Evolutionary conservation across 2,329 filamentous ascomycete species (phyloP).

Genomic region (Trichophyton simii): DNA sequence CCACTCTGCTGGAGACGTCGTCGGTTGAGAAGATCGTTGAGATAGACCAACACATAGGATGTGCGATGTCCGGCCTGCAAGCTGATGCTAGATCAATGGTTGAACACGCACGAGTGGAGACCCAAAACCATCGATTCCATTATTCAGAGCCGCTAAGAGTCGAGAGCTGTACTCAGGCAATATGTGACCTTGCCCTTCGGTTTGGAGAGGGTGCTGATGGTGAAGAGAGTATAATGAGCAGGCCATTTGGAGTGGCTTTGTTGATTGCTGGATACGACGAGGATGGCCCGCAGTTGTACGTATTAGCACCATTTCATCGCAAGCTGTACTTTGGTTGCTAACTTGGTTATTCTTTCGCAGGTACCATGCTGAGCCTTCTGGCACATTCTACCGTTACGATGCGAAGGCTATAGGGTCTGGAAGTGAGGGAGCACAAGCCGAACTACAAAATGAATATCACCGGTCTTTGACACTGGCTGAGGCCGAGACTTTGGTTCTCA

Average conservation of each 20-base stretch:
- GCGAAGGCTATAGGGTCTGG: slow-evolving; percentile 97
- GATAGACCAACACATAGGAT: slow-evolving; percentile 96
- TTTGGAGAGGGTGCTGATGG: slow-evolving; percentile 97
- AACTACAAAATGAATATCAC: slow-evolving; percentile 97
- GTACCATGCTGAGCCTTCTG: slow-evolving; percentile 95
- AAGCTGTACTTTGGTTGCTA: neutral
- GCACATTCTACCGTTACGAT: slow-evolving; percentile 98
- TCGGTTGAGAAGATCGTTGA: slow-evolving; percentile 99
- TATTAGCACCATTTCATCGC: slow-evolving; percentile 8
- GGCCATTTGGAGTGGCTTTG: slow-evolving; percentile 91
- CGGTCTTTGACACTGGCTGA: slow-evolving; percentile 89
- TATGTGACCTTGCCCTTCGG: slow-evolving; percentile 89
- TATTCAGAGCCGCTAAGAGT: slow-evolving; percentile 91
- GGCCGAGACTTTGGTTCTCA: slow-evolving; percentile 87
- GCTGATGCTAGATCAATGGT: slow-evolving; percentile 96
- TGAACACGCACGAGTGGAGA: slow-evolving; percentile 95
- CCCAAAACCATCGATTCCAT: slow-evolving; percentile 94
- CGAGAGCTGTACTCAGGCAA: slow-evolving; percentile 96
- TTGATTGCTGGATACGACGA: slow-evolving; percentile 96
- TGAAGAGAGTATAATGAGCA: slow-evolving; percentile 96
- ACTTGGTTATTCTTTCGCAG: slow-evolving; percentile 25
- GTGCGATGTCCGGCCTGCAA: slow-evolving; percentile 96
- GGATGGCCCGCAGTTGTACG: slow-evolving; percentile 79
- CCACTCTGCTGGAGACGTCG: slow-evolving; percentile 89
- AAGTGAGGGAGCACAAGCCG: slow-evolving; percentile 92